These are phyloP conservation scores for Monilinia vaccinii-corymbosi DNA, from an alignment of 2,329 filamentous ascomycete species.

Conservation along the genomic window DNA sequence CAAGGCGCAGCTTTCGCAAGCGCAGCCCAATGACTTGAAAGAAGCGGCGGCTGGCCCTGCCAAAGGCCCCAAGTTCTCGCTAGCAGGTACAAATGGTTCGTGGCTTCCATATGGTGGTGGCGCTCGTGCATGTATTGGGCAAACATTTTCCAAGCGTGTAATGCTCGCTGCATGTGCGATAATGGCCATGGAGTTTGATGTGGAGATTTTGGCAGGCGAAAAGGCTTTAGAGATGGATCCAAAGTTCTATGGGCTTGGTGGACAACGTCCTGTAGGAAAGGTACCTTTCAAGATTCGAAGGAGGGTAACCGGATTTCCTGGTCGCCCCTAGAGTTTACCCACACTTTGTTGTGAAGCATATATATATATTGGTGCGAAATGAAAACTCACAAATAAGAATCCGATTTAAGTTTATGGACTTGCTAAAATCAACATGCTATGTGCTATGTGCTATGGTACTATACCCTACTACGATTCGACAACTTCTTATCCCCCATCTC, in stretches of 20 bases:
- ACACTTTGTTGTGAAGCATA: no score
- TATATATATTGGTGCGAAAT: no score
- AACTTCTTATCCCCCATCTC: slow-evolving; percentile 71
- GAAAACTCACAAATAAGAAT: background rate
- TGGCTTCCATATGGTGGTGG: background rate
- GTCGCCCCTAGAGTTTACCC: no score
- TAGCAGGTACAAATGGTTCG: background rate
- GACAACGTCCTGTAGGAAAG: background rate
- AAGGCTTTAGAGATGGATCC: background rate
- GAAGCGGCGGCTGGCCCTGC: background rate
- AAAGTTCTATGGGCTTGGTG: background rate
- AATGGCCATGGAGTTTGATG: background rate
- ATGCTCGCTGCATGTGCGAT: background rate
- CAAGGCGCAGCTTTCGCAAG: background rate
- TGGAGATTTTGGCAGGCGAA: background rate
- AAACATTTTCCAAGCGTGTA: background rate
- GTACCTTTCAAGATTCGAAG: background rate
- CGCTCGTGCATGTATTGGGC: background rate
- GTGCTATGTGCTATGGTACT: background rate
- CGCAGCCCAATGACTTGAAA: background rate
- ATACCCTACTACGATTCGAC: slow-evolving; percentile 38
- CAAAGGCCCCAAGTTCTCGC: background rate
- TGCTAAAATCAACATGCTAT: background rate
- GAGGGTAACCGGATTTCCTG: no score
- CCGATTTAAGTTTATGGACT: background rate